A percentile compares a stretch with the other conserved stretches of the same genome.
Evolutionary conservation across 2,329 filamentous ascomycete genomes (phyloP).

Genomic region (Hypocrella siamensis): DNA sequence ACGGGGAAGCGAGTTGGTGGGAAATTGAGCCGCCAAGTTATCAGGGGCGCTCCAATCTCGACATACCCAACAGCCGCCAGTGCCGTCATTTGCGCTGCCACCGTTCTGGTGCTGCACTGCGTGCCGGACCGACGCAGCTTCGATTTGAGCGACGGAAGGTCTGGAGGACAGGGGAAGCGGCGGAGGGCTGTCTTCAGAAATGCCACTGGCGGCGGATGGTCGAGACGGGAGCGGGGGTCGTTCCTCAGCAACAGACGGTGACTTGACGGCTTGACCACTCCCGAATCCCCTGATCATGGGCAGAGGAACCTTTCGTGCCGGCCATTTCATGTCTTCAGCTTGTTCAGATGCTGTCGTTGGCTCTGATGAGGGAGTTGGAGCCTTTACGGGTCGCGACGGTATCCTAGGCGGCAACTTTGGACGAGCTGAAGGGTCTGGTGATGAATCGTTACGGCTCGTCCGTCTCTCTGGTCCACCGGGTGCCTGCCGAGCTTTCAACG

Average conservation of each 20-base stretch:
- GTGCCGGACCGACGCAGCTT: constrained; percentile 22
- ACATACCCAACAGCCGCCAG: constrained; percentile 55
- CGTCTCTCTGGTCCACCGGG: constrained; percentile 3
- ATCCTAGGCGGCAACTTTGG: constrained; percentile 33
- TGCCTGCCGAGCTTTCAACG: constrained; percentile 4
- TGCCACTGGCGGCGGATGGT: constrained; percentile 1
- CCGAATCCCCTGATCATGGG: constrained; percentile 10
- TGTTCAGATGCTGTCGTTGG: constrained; percentile 1
- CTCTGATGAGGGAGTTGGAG: constrained; percentile 6
- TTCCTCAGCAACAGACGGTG: neutral
- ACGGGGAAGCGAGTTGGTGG: constrained; percentile 52
- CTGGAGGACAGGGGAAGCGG: constrained; percentile 36
- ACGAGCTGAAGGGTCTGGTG: constrained; percentile 11
- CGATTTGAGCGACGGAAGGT: constrained; percentile 34
- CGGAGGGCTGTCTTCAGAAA: constrained; percentile 25
- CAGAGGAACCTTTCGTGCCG: constrained; percentile 4
- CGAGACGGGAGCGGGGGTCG: constrained; percentile 3
- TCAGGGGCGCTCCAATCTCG: constrained; percentile 80
- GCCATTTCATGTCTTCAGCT: constrained; percentile 2
- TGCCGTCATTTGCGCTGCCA: neutral
- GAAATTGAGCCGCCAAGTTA: constrained; percentile 60
- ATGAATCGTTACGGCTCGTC: constrained; percentile 12
- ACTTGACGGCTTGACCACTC: constrained; percentile 2
- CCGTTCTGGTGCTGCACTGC: constrained; percentile 9
- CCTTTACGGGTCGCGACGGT: constrained; percentile 30